phyloP scores from a whole-genome alignment of 2,329 filamentous ascomycete species.

The Hypocrella siamensis region DNA sequence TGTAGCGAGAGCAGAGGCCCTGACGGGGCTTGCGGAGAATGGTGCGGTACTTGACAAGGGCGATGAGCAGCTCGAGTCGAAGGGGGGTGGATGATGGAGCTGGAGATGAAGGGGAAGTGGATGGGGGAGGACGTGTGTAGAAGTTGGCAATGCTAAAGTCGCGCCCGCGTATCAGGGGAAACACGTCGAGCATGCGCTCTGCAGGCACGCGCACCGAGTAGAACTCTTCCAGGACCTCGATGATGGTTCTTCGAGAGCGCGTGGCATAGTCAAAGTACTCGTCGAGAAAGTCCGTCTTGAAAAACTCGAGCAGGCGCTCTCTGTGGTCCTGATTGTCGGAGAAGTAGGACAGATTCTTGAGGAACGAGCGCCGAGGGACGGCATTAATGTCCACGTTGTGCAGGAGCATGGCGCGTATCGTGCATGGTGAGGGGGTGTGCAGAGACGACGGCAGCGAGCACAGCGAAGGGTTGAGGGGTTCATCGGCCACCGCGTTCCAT shows the following conservation, averaged over 20 bases:
- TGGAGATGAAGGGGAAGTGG: background rate
- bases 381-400: slow-evolving; percentile 81
- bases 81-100: slow-evolving; percentile 11
- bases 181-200: slow-evolving; percentile 51
- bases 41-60: slow-evolving; percentile 83
- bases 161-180: slow-evolving; percentile 73
- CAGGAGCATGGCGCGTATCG: slow-evolving; percentile 60
- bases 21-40: slow-evolving; percentile 71
- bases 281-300: slow-evolving; percentile 62
- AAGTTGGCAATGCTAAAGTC: slow-evolving; percentile 88
- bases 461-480: slow-evolving; percentile 36
- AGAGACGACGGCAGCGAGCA: slow-evolving; percentile 19
- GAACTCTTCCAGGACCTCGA: slow-evolving; percentile 89
- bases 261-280: slow-evolving; percentile 96
- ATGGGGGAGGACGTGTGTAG: slow-evolving; percentile 19
- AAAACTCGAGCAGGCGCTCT: slow-evolving; percentile 73
- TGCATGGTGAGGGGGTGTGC: slow-evolving; percentile 27
- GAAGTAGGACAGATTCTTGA: slow-evolving; percentile 62
- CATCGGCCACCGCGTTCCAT: slow-evolving; percentile 62
- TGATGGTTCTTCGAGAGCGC: slow-evolving; percentile 72
- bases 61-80: slow-evolving; percentile 34
- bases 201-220: slow-evolving; percentile 68
- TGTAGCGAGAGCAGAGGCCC: slow-evolving; percentile 81
- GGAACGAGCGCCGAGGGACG: slow-evolving; percentile 78
- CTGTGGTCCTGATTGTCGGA: slow-evolving; percentile 57